These are phyloP conservation scores for Pyrenophora graminea DNA, from an alignment of 2,329 filamentous ascomycete genomes.

Conservation along the genomic window DNA sequence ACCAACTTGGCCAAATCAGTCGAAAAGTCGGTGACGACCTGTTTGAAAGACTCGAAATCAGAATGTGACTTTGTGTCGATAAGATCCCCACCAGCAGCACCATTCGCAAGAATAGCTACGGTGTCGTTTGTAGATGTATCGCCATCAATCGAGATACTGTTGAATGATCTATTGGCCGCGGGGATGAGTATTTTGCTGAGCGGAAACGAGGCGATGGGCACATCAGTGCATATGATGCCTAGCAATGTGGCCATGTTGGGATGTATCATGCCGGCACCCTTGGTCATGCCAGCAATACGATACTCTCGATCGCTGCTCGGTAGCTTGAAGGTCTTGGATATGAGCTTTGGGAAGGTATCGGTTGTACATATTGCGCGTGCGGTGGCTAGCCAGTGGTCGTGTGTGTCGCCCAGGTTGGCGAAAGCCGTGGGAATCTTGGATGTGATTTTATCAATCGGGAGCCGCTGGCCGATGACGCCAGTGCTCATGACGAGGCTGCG, in stretches of 20 bases:
- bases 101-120: conserved; percentile 91
- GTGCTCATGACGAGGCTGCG: conserved; percentile 97
- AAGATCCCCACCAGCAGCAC: conserved; percentile 75
- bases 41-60: conserved; percentile 73
- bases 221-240: conserved; percentile 89
- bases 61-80: conserved; percentile 59
- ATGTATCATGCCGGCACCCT: conserved; percentile 98
- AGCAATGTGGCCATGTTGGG: conserved; percentile 98
- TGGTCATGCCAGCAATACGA: conserved; percentile 90
- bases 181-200: conserved; percentile 72
- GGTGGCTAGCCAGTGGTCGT: conserved; percentile 83
- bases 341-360: conserved; percentile 95
- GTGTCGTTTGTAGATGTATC: conserved; percentile 99
- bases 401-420: conserved; percentile 70
- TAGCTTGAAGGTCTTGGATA: conserved; percentile 81
- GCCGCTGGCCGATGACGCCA: conserved; percentile 91
- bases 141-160: conserved; percentile 94
- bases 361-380: conserved; percentile 96
- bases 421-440: conserved; percentile 78
- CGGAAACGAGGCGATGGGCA: conserved; percentile 70
- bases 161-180: conserved; percentile 85
- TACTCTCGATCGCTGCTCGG: conserved; percentile 81
- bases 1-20: conserved; percentile 87
- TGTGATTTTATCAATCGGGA: conserved; percentile 90
- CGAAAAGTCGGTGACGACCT: conserved; percentile 75